Conservation (phyloP, 148 eudicot genomes). For the Rhododendron henanense region DNA sequence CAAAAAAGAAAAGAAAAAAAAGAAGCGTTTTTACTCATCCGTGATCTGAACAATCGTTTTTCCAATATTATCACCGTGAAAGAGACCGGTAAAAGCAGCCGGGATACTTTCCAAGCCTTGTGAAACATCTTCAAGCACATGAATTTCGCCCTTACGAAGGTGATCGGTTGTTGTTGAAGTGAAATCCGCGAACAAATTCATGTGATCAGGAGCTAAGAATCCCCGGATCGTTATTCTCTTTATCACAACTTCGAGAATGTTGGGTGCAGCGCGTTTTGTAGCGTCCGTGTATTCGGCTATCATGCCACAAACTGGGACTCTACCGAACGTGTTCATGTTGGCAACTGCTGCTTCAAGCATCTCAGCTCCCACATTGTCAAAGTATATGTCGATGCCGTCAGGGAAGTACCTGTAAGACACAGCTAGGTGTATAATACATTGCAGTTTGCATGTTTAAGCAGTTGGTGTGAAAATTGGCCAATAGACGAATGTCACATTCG, state of each 20-base stretch:
- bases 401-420: constrained; percentile 43
- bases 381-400: constrained; percentile 59
- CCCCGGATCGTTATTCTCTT: constrained; percentile 49
- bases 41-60: constrained; percentile 44
- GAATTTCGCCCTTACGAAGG: constrained; percentile 27
- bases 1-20: not conserved
- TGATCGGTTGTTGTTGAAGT: constrained; percentile 26
- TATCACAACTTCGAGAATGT: constrained; percentile 43
- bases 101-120: constrained; percentile 42
- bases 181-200: constrained; percentile 25
- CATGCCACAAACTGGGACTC: constrained; percentile 50
- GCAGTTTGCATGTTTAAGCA: no score
- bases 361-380: constrained; percentile 47
- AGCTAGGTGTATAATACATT: not conserved
- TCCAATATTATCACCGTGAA: constrained; percentile 41
- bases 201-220: constrained; percentile 29
- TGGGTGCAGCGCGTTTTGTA: constrained; percentile 26
- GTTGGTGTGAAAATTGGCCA: no score
- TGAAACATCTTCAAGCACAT: constrained; percentile 40
- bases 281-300: constrained; percentile 45
- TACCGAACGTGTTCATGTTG: constrained; percentile 54
- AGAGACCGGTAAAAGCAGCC: constrained; percentile 39
- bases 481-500: not conserved
- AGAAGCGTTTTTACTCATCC: constrained; percentile 12
- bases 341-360: constrained; percentile 60